These are phyloP conservation scores for Umbelopsis ramanniana DNA, from an alignment of 192 early-diverging fungal species.

Conservation along the genomic window DNA sequence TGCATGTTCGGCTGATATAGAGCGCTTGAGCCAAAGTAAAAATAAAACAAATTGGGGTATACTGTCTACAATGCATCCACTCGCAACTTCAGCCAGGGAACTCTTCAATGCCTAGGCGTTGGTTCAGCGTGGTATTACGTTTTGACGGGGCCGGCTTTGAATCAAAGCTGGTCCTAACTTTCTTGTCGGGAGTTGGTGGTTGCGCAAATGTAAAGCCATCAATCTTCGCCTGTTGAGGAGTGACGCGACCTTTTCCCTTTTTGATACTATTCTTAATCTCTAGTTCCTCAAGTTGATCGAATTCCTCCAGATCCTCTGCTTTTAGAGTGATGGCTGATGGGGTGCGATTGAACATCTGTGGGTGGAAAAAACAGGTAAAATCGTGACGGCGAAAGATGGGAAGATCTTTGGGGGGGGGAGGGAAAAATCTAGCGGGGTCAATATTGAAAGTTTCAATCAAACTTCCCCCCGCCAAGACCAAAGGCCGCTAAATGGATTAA, in stretches of 20 bases:
- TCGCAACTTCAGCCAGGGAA: background rate
- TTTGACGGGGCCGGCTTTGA: background rate
- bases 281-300: constrained; percentile 2
- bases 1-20: background rate
- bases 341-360: constrained; percentile 1
- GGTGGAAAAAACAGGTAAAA: background rate
- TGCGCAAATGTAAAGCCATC: background rate
- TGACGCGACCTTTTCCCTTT: constrained; percentile 9
- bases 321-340: constrained; percentile 16
- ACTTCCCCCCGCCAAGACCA: background rate
- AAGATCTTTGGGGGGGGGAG: background rate
- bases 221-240: background rate
- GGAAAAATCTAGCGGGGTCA: background rate
- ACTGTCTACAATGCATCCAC: background rate
- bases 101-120: constrained; percentile 13
- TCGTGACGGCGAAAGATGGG: background rate
- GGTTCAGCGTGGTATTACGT: constrained; percentile 6
- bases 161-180: constrained; percentile 5
- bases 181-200: constrained; percentile 14
- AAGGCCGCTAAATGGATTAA: background rate
- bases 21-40: background rate
- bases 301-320: constrained; percentile 15
- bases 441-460: background rate
- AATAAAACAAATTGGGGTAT: background rate
- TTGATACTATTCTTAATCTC: background rate